Evolutionary conservation across 768 basidiomycete genomes (phyloP).

Genomic region (Auriscalpium vulgare): DNA sequence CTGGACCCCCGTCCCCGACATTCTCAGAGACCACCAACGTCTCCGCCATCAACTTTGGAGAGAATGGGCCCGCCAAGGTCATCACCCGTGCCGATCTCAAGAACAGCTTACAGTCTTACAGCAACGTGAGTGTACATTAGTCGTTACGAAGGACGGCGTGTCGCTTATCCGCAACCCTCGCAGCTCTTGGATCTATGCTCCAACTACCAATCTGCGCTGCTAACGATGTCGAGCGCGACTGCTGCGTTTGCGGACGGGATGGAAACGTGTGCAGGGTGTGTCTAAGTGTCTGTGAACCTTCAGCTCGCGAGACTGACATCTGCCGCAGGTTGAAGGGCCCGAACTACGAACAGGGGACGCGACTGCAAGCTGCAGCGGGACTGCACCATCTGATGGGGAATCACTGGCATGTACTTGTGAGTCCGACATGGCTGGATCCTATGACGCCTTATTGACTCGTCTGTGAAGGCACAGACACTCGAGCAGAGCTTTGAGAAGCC

Average conservation of each 20-base stretch:
- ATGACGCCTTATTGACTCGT: neutral
- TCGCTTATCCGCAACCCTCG: slow-evolving; percentile 1
- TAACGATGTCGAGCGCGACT: slow-evolving; percentile 76
- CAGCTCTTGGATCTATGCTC: slow-evolving; percentile 74
- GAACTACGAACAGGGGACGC: slow-evolving; percentile 69
- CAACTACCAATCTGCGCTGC: slow-evolving; percentile 71
- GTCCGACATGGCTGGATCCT: slow-evolving; percentile 19
- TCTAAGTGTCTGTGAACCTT: slow-evolving; percentile 1
- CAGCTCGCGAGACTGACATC: neutral
- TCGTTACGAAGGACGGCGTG: neutral
- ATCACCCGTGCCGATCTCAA: slow-evolving; percentile 77
- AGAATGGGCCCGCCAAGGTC: slow-evolving; percentile 69
- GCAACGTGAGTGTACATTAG: slow-evolving; percentile 48
- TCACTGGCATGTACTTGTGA: slow-evolving; percentile 85
- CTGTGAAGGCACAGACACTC: slow-evolving; percentile 65
- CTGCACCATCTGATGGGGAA: slow-evolving; percentile 88
- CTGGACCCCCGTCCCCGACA: slow-evolving; percentile 72
- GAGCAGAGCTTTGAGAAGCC: slow-evolving; percentile 89
- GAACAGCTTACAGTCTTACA: slow-evolving; percentile 70
- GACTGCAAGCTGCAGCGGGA: slow-evolving; percentile 80
- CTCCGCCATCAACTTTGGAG: slow-evolving; percentile 70
- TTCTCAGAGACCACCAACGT: slow-evolving; percentile 76
- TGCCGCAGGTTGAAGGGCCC: slow-evolving; percentile 63
- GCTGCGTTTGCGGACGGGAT: slow-evolving; percentile 82
- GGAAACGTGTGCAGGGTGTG: slow-evolving; percentile 76